Evolutionary conservation across 345 rosid species (phyloP), one percentile per base, ranked within the genome.

Genomic region (Erucastrum elatum): DNA sequence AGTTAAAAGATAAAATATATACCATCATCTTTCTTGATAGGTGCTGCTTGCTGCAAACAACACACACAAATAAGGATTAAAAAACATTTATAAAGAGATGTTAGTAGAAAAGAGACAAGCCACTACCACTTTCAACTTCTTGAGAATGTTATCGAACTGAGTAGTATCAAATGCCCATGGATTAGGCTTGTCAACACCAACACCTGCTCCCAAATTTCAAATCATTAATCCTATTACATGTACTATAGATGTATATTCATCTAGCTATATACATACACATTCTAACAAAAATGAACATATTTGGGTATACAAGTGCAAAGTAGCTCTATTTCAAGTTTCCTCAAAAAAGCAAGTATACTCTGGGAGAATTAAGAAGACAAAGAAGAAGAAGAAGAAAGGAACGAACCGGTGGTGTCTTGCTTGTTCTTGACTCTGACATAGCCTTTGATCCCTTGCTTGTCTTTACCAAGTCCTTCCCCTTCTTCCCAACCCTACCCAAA

Each of bases 381-480:
- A n/a, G n/a, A n/a, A n/a, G n/a, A n/a, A n/a, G n/a, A 53, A 53
- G 71, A 77, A 55, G 75, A 67, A 64, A 7, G 41, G 10, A 37
- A 10, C 77, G 5, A 76, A 94, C 96, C 98, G 68, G 75, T 21
- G 7, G 92, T 91, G 79, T 95, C 98, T 74, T 91, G 96, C 55
- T 95, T 95, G 88, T 95, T 95, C 83, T 89, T 85, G 2, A 95
- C 94, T 83, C 89, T 86, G 49, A 95, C 90, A 44, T 93, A 65
- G 59, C 97, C 94, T 78, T 95, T 95, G 83, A 95, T 93, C 69
- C 98, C 98, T 84, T 95, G 99, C 84, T 91, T 95, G 74, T 95
- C 98, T 82, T 93, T 95, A 66, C 99, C 98, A 1, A 95, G 89
- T 67, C 99, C 98, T 86, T 95, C 97, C 82, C 99, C 97, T 89